A percentile compares a stretch with the other conserved stretches of the same genome.
These are phyloP conservation scores for Biancaea sappan DNA, from an alignment of 306 rosid genomes.

Conservation along the genomic window DNA sequence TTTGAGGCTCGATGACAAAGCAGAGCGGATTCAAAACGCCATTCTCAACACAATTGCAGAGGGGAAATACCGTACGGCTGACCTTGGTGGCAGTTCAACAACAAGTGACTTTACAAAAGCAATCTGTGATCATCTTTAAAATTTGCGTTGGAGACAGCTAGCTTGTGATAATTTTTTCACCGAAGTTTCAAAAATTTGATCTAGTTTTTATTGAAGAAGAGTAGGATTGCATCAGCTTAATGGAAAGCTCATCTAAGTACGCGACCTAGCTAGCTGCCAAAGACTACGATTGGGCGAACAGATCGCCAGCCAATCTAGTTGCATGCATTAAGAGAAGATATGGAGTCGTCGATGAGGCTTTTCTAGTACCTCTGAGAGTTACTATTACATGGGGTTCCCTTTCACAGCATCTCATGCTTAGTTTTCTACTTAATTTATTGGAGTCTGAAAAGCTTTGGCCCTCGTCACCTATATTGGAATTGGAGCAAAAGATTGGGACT, in stretches of 20 bases:
- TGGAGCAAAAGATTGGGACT: not conserved
- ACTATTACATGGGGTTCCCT: not conserved
- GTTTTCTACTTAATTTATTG: not conserved
- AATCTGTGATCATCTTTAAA: constrained; percentile 80
- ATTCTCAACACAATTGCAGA: constrained; percentile 83
- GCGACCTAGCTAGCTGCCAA: constrained; percentile 19
- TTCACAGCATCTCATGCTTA: no score
- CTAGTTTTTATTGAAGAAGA: constrained; percentile 32
- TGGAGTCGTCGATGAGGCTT: not conserved
- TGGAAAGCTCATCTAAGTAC: constrained; percentile 32
- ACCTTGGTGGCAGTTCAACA: constrained; percentile 85
- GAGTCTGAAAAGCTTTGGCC: not conserved
- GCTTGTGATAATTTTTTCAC: constrained; percentile 37
- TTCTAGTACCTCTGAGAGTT: not conserved
- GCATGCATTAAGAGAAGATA: not conserved
- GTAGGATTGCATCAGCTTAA: constrained; percentile 51
- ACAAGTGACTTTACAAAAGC: constrained; percentile 79
- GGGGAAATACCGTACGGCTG: constrained; percentile 93
- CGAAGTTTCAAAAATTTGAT: constrained; percentile 32
- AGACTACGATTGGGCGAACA: constrained; percentile 29
- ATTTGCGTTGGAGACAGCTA: constrained; percentile 41
- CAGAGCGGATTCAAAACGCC: constrained; percentile 78
- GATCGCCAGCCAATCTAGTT: constrained; percentile 23
- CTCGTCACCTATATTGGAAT: no score
- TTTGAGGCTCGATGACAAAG: constrained; percentile 77